phyloP scores from a whole-genome alignment of 371 early-diverging fungal genomes.

The Mucor plumbeus region DNA sequence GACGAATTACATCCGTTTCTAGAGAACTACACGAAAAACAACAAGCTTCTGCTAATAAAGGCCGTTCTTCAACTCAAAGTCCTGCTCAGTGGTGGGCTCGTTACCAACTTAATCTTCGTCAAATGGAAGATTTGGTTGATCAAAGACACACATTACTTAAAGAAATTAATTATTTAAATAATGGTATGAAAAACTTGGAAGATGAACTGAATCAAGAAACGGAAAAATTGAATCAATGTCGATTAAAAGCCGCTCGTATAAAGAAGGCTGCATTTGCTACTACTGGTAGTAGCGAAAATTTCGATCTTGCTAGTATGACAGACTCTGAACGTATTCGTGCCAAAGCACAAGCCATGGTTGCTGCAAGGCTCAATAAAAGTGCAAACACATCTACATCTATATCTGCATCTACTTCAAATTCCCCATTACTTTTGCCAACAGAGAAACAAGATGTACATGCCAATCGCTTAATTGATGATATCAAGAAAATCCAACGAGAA shows the following conservation, averaged over 20 bases:
- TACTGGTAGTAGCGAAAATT: neutral
- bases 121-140: conserved; percentile 39
- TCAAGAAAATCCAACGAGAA: neutral
- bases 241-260: conserved; percentile 20
- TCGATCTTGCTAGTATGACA: conserved; percentile 17
- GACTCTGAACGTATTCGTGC: conserved; percentile 44
- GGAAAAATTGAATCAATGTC: conserved; percentile 23
- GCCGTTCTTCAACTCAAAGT: conserved; percentile 9
- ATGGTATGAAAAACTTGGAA: conserved; percentile 27
- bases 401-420: neutral
- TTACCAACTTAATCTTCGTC: conserved; percentile 40
- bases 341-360: conserved; percentile 47
- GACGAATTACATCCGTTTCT: conserved; percentile 29
- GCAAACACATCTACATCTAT: neutral
- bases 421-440: neutral
- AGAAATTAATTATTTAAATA: conserved; percentile 45
- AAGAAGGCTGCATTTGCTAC: neutral
- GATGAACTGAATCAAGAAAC: conserved; percentile 30
- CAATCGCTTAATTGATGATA: conserved; percentile 3
- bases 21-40: conserved; percentile 27
- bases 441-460: neutral
- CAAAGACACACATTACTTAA: conserved; percentile 36
- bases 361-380: conserved; percentile 36
- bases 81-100: conserved; percentile 34
- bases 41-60: conserved; percentile 10